These are phyloP conservation scores for Senecio squalidus DNA, from an alignment of 140 eudicot species.

Conservation along the genomic window DNA sequence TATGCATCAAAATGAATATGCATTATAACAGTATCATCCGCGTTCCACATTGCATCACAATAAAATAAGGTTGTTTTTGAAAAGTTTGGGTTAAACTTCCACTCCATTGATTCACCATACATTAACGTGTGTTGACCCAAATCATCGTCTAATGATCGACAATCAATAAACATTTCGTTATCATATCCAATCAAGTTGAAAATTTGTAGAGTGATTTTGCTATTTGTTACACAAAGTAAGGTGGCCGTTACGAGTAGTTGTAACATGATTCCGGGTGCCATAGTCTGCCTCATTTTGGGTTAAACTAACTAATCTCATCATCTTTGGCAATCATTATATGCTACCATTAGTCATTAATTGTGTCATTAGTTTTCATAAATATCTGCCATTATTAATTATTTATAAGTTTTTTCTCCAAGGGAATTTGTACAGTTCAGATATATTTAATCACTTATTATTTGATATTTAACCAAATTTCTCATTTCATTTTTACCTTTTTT, in stretches of 20 bases:
- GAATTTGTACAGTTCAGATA: slow-evolving; percentile 24
- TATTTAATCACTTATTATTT: neutral
- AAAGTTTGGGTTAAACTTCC: slow-evolving; percentile 34
- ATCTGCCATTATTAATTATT: slow-evolving; percentile 18
- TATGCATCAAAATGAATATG: slow-evolving; percentile 24
- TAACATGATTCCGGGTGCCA: neutral
- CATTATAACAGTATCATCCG: slow-evolving; percentile 6
- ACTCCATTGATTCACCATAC: slow-evolving; percentile 23
- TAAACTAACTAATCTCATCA: neutral
- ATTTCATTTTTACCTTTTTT: too few relatives aligned
- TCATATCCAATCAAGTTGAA: slow-evolving; percentile 25
- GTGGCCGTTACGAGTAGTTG: slow-evolving; percentile 6
- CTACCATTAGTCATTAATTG: slow-evolving; percentile 3
- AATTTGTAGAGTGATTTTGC: slow-evolving; percentile 18
- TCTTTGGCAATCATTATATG: slow-evolving; percentile 3
- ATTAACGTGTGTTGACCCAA: slow-evolving; percentile 19
- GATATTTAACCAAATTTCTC: too few relatives aligned
- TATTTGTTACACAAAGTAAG: slow-evolving; percentile 6
- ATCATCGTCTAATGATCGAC: slow-evolving; percentile 31
- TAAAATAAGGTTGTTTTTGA: slow-evolving; percentile 23
- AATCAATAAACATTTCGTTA: slow-evolving; percentile 12
- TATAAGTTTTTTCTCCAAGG: slow-evolving; percentile 9
- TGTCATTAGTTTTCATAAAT: slow-evolving; percentile 16
- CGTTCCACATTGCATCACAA: slow-evolving; percentile 17
- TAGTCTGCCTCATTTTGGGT: slow-evolving; percentile 3